Conservation (phyloP, 805 yeast genomes). For the Metschnikowia continentalis region DNA sequence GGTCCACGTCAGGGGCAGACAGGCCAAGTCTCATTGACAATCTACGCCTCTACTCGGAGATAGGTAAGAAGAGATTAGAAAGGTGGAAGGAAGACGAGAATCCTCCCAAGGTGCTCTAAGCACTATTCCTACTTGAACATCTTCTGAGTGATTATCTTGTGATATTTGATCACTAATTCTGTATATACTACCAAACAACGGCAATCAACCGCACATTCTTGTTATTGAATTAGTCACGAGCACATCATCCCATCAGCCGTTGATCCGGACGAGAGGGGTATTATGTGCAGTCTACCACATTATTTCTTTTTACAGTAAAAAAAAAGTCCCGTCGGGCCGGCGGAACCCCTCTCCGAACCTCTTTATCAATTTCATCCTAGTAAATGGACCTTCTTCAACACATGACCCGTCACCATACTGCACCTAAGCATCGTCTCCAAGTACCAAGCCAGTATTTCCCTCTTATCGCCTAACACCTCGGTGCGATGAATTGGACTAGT, state of each 20-base stretch:
- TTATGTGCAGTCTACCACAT: not conserved
- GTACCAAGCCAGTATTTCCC: no score
- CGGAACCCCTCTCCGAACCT: not conserved
- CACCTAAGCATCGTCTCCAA: not conserved
- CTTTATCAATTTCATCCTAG: no score
- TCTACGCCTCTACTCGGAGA: slow-evolving; percentile 23
- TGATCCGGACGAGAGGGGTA: not conserved
- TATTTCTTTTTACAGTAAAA: not conserved
- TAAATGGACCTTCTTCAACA: no score
- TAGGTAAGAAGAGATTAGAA: slow-evolving; percentile 25
- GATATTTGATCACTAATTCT: slow-evolving; percentile 11
- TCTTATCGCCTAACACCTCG: not conserved
- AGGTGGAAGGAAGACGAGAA: slow-evolving; percentile 24
- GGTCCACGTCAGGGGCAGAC: not conserved
- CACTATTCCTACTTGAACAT: no score
- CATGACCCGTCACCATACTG: no score
- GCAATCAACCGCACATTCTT: not conserved
- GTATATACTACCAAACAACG: not conserved
- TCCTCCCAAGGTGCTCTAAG: slow-evolving; percentile 13
- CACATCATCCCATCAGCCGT: not conserved
- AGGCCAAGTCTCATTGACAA: slow-evolving; percentile 9
- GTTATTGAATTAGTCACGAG: not conserved
- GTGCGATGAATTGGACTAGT: not conserved
- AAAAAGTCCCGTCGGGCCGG: not conserved
- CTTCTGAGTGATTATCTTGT: no score